phyloP scores from a whole-genome alignment of 2,329 filamentous ascomycete species.

The Fusarium papillatum region DNA sequence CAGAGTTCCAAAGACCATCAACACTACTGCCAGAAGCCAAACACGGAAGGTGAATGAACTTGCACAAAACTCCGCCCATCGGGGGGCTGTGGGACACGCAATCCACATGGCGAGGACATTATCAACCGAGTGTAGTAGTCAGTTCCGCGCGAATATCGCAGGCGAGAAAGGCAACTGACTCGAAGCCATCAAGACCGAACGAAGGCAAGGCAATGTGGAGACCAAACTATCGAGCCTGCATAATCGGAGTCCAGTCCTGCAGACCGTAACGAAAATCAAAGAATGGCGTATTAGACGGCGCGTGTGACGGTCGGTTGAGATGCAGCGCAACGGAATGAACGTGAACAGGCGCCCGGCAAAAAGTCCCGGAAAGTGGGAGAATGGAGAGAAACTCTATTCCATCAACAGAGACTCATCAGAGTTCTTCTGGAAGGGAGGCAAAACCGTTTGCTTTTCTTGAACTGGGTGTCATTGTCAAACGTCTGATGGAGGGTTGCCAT shows the following conservation, averaged over 20 bases:
- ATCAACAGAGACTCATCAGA: not conserved
- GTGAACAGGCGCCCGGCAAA: conserved; percentile 17
- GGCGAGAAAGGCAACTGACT: conserved; percentile 25
- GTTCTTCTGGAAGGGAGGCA: conserved; percentile 27
- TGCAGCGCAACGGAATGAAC: conserved; percentile 32
- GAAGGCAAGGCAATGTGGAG: conserved; percentile 23
- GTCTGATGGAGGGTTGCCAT: conserved; percentile 8
- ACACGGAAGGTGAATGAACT: conserved; percentile 15
- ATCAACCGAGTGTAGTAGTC: conserved; percentile 14
- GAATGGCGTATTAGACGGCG: conserved; percentile 32
- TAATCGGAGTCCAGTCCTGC: not conserved
- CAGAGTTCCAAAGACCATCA: conserved; percentile 2
- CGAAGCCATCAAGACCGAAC: conserved; percentile 18
- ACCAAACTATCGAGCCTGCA: conserved; percentile 7
- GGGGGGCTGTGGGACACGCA: not conserved
- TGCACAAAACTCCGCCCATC: conserved; percentile 4
- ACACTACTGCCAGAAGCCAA: conserved; percentile 4
- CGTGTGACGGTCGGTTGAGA: conserved; percentile 14
- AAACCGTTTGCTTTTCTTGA: conserved; percentile 4
- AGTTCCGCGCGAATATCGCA: not conserved
- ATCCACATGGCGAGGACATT: conserved; percentile 13
- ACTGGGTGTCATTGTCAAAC: conserved; percentile 25
- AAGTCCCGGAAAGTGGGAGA: conserved; percentile 1
- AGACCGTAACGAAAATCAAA: conserved; percentile 14
- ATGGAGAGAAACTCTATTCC: conserved; percentile 27